Conservation (phyloP, 495 filamentous ascomycete species). For the Jackrogersella multiformis region DNA sequence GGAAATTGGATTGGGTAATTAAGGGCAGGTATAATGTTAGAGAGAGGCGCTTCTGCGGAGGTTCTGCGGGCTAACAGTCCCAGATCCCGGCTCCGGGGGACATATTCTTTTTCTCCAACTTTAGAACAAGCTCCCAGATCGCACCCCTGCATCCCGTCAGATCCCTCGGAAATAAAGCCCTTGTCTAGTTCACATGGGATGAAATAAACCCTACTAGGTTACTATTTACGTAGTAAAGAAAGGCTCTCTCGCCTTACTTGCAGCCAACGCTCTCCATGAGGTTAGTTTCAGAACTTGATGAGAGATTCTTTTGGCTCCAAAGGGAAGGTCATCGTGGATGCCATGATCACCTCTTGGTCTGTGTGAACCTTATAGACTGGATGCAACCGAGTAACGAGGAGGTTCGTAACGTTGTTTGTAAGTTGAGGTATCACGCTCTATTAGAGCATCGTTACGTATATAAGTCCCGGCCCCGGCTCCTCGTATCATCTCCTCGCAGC, state of each 20-base stretch:
- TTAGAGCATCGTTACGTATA: slow-evolving; percentile 40
- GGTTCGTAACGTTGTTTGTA: slow-evolving; percentile 44
- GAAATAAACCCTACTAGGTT: slow-evolving; percentile 36
- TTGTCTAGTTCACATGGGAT: slow-evolving; percentile 26
- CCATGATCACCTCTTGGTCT: slow-evolving; percentile 13
- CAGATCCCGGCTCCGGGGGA: slow-evolving; percentile 22
- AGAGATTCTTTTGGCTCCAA: slow-evolving; percentile 31
- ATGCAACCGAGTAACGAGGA: slow-evolving; percentile 37
- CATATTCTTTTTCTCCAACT: slow-evolving; percentile 30
- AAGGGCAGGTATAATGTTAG: slow-evolving; percentile 43
- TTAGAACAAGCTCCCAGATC: slow-evolving; percentile 28
- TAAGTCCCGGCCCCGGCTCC: slow-evolving; percentile 22
- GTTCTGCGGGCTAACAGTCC: slow-evolving; percentile 38
- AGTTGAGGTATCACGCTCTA: slow-evolving; percentile 23
- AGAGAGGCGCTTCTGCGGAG: slow-evolving; percentile 41
- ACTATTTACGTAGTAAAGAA: slow-evolving; percentile 13
- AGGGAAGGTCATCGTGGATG: slow-evolving; percentile 29
- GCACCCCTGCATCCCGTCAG: slow-evolving; percentile 23
- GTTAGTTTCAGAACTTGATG: slow-evolving; percentile 32
- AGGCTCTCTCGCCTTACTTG: slow-evolving; percentile 26
- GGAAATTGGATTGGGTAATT: slow-evolving; percentile 43
- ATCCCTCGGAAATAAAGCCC: slow-evolving; percentile 43
- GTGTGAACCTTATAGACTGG: slow-evolving; percentile 13
- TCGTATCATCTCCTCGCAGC: slow-evolving; percentile 24
- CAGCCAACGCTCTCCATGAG: slow-evolving; percentile 20